Conservation (phyloP, 805 yeast species). For the Saccharomycopsis olivae region DNA sequence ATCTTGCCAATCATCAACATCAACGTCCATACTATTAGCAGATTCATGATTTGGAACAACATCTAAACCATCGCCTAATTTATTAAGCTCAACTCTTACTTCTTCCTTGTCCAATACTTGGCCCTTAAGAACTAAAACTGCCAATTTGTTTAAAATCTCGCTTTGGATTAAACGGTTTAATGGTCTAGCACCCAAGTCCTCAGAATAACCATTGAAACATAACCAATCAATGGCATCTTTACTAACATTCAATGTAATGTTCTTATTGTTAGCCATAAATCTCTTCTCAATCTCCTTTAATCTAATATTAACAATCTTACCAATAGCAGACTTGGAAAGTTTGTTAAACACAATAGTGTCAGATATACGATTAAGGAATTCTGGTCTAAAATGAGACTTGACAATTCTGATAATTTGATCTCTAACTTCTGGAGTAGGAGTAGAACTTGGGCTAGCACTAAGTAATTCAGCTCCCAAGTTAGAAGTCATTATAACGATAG, state of each 20-base stretch:
- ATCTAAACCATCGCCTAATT: constrained; percentile 52
- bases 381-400: constrained; percentile 89
- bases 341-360: constrained; percentile 91
- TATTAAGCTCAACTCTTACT: constrained; percentile 49
- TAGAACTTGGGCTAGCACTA: constrained; percentile 52
- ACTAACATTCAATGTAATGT: constrained; percentile 60
- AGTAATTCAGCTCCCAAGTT: constrained; percentile 92
- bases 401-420: constrained; percentile 78
- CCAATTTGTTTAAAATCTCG: constrained; percentile 79
- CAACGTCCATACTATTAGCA: constrained; percentile 40
- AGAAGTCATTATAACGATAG: constrained; percentile 92
- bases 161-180: constrained; percentile 84
- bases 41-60: constrained; percentile 81
- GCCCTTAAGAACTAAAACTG: constrained; percentile 78
- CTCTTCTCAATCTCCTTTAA: constrained; percentile 76
- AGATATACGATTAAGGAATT: constrained; percentile 90
- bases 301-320: constrained; percentile 83
- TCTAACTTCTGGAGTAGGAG: constrained; percentile 57
- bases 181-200: constrained; percentile 95
- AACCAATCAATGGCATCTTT: constrained; percentile 73
- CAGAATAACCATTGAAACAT: constrained; percentile 79
- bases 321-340: constrained; percentile 80
- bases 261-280: constrained; percentile 76
- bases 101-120: constrained; percentile 82
- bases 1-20: constrained; percentile 46